phyloP scores from a whole-genome alignment of 2,329 filamentous ascomycete genomes.

The Clonostachys rosea region DNA sequence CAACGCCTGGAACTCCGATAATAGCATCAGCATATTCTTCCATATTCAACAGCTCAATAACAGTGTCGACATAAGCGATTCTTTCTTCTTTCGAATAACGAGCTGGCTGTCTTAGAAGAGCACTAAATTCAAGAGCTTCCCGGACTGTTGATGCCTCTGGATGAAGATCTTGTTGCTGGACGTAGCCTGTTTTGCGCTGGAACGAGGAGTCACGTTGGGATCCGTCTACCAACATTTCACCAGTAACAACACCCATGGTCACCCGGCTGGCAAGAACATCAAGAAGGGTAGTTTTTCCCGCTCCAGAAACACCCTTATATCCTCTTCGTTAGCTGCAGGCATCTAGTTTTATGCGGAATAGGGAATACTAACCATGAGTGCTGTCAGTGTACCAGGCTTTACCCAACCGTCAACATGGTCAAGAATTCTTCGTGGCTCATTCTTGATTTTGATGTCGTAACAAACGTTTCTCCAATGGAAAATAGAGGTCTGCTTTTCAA shows the following conservation, averaged over 20 bases:
- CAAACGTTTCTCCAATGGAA: slow-evolving; percentile 71
- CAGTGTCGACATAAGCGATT: slow-evolving; percentile 66
- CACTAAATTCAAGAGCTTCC: slow-evolving; percentile 78
- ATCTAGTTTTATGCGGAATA: too few species aligned
- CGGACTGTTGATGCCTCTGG: slow-evolving; percentile 75
- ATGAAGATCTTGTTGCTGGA: slow-evolving; percentile 85
- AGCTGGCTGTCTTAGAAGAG: slow-evolving; percentile 74
- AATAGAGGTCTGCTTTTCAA: slow-evolving; percentile 40
- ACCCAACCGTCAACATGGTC: slow-evolving; percentile 72
- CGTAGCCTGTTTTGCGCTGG: slow-evolving; percentile 83
- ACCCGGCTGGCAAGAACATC: slow-evolving; percentile 78
- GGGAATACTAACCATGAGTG: slow-evolving; percentile 48
- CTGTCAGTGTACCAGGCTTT: slow-evolving; percentile 68
- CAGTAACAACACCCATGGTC: slow-evolving; percentile 78
- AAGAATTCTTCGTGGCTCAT: slow-evolving; percentile 61
- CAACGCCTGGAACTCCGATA: slow-evolving; percentile 53
- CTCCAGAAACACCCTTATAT: slow-evolving; percentile 58
- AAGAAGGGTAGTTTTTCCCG: slow-evolving; percentile 82
- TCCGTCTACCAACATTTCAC: slow-evolving; percentile 65
- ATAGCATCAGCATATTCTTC: slow-evolving; percentile 57
- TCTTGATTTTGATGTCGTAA: slow-evolving; percentile 69
- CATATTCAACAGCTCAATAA: slow-evolving; percentile 57
- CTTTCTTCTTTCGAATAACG: slow-evolving; percentile 66
- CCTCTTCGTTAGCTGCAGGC: too few species aligned
- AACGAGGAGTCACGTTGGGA: slow-evolving; percentile 69